phyloP scores from a whole-genome alignment of 352 stramenopile species.

The Phytopythium chamaehyphon region DNA sequence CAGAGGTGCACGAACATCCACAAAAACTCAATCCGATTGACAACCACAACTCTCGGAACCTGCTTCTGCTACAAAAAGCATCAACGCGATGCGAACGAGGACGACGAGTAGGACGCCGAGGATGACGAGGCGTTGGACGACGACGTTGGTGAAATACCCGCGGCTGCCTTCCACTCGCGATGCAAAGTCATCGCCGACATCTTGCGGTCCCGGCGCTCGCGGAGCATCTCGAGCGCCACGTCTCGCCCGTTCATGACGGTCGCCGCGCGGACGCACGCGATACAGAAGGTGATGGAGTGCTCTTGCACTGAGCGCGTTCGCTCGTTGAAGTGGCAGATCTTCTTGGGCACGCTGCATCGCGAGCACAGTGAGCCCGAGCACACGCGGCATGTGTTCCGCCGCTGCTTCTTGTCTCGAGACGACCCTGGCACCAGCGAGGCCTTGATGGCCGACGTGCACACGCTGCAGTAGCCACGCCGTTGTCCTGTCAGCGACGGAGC shows the following conservation, averaged over 20 bases:
- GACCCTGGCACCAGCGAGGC: conserved; percentile 10
- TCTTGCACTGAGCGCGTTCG: conserved; percentile 15
- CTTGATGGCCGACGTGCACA: conserved; percentile 17
- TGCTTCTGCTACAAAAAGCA: no score
- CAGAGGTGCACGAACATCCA: no score
- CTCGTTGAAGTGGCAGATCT: conserved; percentile 21
- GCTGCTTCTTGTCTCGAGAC: not conserved
- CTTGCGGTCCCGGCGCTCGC: conserved; percentile 11
- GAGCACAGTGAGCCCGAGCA: conserved; percentile 18
- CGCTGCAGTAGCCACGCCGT: conserved; percentile 9
- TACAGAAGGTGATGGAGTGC: conserved; percentile 20
- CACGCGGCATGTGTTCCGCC: conserved; percentile 24
- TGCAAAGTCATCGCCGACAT: not conserved
- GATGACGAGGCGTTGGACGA: not conserved
- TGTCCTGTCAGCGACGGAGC: conserved; percentile 5
- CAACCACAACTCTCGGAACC: no score
- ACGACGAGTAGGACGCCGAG: conserved; percentile 1
- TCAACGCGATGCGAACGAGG: not conserved
- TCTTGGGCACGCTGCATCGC: conserved; percentile 28
- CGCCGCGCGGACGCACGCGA: conserved; percentile 14
- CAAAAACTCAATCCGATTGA: no score
- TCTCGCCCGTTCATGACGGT: conserved; percentile 16
- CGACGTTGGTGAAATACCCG: conserved; percentile 1
- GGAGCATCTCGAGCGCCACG: conserved; percentile 18
- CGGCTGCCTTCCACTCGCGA: not conserved